Evolutionary conservation across 2,329 filamentous ascomycete species (phyloP).

Genomic region (Hypomyces rosellus): DNA sequence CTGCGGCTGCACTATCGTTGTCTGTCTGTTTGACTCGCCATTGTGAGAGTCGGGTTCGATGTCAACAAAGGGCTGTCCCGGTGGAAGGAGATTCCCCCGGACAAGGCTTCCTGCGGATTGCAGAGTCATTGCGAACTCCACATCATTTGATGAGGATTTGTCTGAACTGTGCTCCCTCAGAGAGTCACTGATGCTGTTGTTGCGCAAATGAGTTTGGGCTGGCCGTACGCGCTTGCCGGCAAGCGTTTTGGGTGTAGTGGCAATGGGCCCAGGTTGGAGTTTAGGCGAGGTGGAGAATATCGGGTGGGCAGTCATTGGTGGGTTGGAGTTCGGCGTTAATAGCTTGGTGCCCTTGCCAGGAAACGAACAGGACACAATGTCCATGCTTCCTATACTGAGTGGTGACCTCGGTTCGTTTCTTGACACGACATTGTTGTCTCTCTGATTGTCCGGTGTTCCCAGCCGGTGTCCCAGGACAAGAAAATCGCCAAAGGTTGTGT

Average conservation of each 20-base stretch:
- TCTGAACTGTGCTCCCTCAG: conserved; percentile 60
- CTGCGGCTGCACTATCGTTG: conserved; percentile 44
- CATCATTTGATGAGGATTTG: conserved; percentile 45
- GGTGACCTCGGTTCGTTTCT: conserved; percentile 37
- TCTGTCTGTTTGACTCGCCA: conserved; percentile 43
- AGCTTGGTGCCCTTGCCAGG: conserved; percentile 45
- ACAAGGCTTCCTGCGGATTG: conserved; percentile 79
- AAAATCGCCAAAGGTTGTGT: conserved; percentile 42
- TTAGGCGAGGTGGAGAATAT: conserved; percentile 45
- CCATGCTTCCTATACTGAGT: conserved; percentile 52
- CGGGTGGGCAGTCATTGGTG: conserved; percentile 49
- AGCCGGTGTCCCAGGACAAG: conserved; percentile 39
- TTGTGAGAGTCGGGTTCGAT: conserved; percentile 47
- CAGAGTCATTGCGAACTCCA: conserved; percentile 54
- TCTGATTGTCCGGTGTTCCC: conserved; percentile 38
- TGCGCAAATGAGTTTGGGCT: conserved; percentile 65
- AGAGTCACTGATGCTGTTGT: conserved; percentile 82
- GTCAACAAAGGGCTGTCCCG: conserved; percentile 74
- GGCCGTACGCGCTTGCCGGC: conserved; percentile 55
- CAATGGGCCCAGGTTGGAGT: conserved; percentile 43
- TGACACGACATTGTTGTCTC: conserved; percentile 15
- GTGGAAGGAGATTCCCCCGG: conserved; percentile 76
- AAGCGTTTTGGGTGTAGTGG: conserved; percentile 52
- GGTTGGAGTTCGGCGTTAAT: conserved; percentile 32
- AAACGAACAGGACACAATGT: conserved; percentile 59